Base-by-base conservation (phyloP, 2,329 filamentous ascomycete species). In the Aspergillus fumigatus region DNA sequence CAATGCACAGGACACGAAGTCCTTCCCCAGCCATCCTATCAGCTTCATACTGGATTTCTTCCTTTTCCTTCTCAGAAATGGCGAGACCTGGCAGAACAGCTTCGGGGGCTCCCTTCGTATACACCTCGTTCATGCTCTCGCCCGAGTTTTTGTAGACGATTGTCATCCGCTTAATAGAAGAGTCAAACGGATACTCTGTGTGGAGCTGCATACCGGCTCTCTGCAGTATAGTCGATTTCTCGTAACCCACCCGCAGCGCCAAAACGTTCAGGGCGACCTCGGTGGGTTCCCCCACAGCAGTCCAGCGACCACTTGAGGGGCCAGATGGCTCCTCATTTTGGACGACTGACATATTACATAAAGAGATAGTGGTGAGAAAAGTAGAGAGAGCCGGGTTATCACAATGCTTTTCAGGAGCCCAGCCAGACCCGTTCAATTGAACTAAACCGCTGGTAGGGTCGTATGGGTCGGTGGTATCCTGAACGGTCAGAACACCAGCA, bases 211-310 rank as follows among this genome's bases (percentile, higher is more conserved):
- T 48, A 10, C 58, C 53, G 1, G 56, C 51, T 11, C 49, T 49
- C 2, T 53, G 48, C n/a, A 85, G 64, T 3, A 80, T 69, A 2
- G 68, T 63, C n/a, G 71, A 74, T 58, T 79, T 80, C 21, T 77
- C 77, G 55, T 75, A 79, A 17, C 79, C 70, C 62, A 88, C 88
- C 23, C 85, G 81, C 64, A 82, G 78, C 1, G 84, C 82, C 62
- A 88, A 85, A 6, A 88, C 84, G 57, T 87, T 84, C 2, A 88
- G 80, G 5, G 85, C 85, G 56, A 88, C 85, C 63, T 88, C 86
- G 3, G 86, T 88, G 1, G 84, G 83, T 59, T 86, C 83, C n/a
- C 84, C 84, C 49, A 82, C 79, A 26, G 82, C 79, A 52, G 80
- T 78, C 84, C 84, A 86, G 5, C 66, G 4, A 72, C 65, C 4